A percentile compares a stretch with the other conserved stretches of the same genome.
These are phyloP conservation scores for Boletus holoroseus DNA, from an alignment of 1,284 basidiomycete genomes.

Conservation along the genomic window DNA sequence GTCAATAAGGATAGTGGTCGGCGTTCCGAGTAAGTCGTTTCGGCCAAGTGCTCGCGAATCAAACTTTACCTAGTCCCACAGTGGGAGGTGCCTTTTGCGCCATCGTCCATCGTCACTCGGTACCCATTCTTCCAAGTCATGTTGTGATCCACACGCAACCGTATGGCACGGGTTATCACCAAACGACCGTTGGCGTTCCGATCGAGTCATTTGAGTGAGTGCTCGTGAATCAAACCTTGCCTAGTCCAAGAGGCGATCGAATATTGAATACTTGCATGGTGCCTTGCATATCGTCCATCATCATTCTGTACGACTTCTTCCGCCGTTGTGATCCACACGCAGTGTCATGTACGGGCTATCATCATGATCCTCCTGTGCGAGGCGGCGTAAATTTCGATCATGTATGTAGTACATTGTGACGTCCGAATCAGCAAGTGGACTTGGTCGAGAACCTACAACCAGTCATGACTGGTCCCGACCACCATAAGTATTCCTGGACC, in stretches of 20 bases:
- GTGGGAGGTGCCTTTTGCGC: background rate
- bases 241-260: background rate
- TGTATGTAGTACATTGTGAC: no score
- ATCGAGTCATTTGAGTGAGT: background rate
- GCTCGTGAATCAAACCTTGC: background rate
- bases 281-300: background rate
- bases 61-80: background rate
- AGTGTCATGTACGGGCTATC: background rate
- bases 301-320: background rate
- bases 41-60: background rate
- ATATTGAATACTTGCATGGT: background rate
- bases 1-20: constrained; percentile 2
- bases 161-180: background rate
- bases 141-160: background rate
- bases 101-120: background rate
- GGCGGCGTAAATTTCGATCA: background rate
- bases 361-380: background rate
- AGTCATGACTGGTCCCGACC: no score
- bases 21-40: background rate
- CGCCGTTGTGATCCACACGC: background rate
- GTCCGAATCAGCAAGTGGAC: no score
- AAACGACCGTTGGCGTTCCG: background rate
- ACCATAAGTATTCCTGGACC: no score
- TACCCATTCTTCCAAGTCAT: background rate
- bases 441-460: no score